These are phyloP conservation scores for Acanthamoeba sp. DNA, from an alignment of 208 protist species.

Conservation along the genomic window DNA sequence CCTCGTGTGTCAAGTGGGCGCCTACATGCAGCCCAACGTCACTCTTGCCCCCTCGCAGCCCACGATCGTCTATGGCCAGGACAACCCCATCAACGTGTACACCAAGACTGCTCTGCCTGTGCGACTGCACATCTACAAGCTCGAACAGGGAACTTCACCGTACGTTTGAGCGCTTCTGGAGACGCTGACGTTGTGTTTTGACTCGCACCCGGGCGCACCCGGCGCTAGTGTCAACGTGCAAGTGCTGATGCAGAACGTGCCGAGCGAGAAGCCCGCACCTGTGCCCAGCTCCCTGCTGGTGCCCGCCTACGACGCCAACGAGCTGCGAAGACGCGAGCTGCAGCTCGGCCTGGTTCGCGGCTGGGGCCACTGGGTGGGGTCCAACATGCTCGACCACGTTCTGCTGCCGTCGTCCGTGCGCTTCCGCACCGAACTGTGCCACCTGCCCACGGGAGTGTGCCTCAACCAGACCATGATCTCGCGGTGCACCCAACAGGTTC, in stretches of 20 bases:
- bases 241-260: neutral
- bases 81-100: neutral
- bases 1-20: neutral
- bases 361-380: neutral
- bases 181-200: neutral
- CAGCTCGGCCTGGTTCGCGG: neutral
- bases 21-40: neutral
- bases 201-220: too few species aligned
- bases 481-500: neutral
- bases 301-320: neutral
- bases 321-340: neutral
- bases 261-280: neutral
- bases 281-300: neutral
- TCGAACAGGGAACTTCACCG: neutral
- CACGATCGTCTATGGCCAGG: neutral
- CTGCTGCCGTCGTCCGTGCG: neutral
- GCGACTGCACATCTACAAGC: neutral
- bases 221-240: neutral
- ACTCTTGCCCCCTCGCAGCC: neutral
- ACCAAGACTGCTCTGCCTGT: neutral
- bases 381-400: neutral
- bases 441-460: neutral
- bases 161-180: neutral
- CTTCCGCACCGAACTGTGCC: neutral
- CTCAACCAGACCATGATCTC: conserved; percentile 26